These are phyloP conservation scores for Tolypocladium paradoxum DNA, from an alignment of 2,329 filamentous ascomycete species.

Conservation along the genomic window DNA sequence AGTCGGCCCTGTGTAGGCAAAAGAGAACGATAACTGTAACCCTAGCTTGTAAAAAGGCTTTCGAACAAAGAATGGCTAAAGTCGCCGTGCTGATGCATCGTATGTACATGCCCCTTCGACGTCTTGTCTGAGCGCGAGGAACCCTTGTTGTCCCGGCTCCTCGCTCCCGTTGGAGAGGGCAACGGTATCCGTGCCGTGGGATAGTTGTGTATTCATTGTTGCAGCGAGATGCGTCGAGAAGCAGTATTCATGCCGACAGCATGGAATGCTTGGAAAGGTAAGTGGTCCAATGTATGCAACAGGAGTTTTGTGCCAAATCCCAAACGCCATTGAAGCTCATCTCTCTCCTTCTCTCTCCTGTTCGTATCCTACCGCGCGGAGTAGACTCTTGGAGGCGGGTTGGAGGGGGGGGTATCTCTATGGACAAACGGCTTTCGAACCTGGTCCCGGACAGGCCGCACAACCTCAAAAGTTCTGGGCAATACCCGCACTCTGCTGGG, in stretches of 20 bases:
- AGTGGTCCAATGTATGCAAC: neutral
- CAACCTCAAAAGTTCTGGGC: slow-evolving; percentile 79
- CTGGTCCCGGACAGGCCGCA: neutral
- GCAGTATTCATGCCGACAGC: neutral
- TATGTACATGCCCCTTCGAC: neutral
- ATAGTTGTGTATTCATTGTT: neutral
- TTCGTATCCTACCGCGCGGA: neutral
- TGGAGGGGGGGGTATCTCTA: slow-evolving; percentile 2
- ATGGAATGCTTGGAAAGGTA: neutral
- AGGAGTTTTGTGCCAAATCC: neutral
- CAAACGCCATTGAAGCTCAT: neutral
- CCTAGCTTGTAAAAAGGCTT: neutral
- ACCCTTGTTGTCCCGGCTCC: neutral
- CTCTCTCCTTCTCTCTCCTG: neutral
- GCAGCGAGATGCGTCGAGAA: neutral
- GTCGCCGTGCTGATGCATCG: neutral
- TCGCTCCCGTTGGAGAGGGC: neutral
- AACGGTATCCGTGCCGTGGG: neutral
- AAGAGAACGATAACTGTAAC: neutral
- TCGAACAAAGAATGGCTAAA: neutral
- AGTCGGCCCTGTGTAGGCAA: neutral
- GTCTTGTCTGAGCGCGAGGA: neutral
- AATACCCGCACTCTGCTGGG: slow-evolving; percentile 88
- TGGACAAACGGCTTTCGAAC: slow-evolving; percentile 3
- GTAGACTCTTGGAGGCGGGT: neutral